Percentiles rank a stretch among this genome's conserved stretches.
Conservation (phyloP, 1,139 yeast genomes). For the Geotrichum bryndzae region DNA sequence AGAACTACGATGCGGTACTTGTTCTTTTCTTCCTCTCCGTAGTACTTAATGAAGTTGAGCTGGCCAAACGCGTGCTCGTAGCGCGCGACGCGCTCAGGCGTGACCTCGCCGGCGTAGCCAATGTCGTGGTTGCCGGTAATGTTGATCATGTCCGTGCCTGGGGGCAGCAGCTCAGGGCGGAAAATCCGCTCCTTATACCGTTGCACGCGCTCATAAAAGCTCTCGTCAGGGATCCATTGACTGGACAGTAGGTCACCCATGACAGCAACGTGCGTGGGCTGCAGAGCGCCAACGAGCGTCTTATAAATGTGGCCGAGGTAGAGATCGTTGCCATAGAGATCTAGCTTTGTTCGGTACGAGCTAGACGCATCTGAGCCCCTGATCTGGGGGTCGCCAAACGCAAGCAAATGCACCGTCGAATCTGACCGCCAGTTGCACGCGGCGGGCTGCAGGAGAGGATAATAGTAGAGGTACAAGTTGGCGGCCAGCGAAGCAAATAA, state of each 20-base stretch:
- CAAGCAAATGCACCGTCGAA: constrained; percentile 38
- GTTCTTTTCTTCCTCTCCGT: constrained; percentile 45
- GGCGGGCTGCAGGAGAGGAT: constrained; percentile 42
- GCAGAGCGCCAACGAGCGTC: constrained; percentile 53
- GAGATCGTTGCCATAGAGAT: constrained; percentile 81
- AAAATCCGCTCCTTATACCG: constrained; percentile 49
- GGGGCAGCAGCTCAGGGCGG: constrained; percentile 22
- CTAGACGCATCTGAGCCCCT: constrained; percentile 76
- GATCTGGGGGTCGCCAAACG: constrained; percentile 96
- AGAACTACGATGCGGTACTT: constrained; percentile 83
- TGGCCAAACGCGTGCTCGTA: constrained; percentile 70
- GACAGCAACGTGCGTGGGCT: constrained; percentile 78
- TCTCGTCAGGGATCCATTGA: constrained; percentile 89
- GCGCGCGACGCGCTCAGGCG: constrained; percentile 83
- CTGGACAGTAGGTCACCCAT: constrained; percentile 93
- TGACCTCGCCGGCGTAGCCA: constrained; percentile 93
- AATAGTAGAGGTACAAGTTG: constrained; percentile 61
- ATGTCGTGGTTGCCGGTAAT: constrained; percentile 93
- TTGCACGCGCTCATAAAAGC: constrained; percentile 70
- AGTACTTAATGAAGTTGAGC: constrained; percentile 64
- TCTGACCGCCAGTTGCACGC: constrained; percentile 29
- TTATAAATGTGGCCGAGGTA: constrained; percentile 77
- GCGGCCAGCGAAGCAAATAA: constrained; percentile 40
- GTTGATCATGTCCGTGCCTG: constrained; percentile 56
- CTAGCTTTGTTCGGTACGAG: constrained; percentile 68